These are phyloP conservation scores for Hirschioporus abietinus DNA, from an alignment of 768 basidiomycete species.

Conservation along the genomic window DNA sequence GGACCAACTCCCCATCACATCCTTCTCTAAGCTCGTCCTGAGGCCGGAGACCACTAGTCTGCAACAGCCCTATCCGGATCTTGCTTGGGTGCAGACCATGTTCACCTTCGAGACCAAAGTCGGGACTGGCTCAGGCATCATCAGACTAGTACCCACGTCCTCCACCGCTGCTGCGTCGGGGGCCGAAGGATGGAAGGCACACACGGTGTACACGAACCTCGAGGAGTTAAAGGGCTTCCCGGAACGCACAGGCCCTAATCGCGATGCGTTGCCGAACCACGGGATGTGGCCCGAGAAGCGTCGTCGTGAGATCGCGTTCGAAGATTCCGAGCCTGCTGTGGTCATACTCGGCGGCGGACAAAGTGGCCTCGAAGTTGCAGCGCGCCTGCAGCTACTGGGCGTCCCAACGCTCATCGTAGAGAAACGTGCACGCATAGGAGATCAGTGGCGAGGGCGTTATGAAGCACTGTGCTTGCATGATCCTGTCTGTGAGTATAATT, in stretches of 20 bases:
- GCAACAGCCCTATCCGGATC: constrained; percentile 40
- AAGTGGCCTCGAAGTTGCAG: constrained; percentile 32
- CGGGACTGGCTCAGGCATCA: constrained; percentile 47
- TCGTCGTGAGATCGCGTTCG: constrained; percentile 22
- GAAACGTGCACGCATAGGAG: constrained; percentile 20
- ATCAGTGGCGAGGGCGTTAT: constrained; percentile 24
- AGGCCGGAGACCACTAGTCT: constrained; percentile 23
- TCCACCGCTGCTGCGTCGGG: constrained; percentile 13
- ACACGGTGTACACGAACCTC: constrained; percentile 25
- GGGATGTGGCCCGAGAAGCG: constrained; percentile 26
- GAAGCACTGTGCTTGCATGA: constrained; percentile 27
- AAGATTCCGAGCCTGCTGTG: constrained; percentile 27
- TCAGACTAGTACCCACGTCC: constrained; percentile 36
- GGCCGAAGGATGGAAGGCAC: constrained; percentile 23
- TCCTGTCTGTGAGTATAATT: constrained; percentile 13
- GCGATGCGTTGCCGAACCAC: constrained; percentile 19
- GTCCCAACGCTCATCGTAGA: constrained; percentile 30
- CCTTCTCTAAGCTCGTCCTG: constrained; percentile 21
- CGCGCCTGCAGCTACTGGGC: constrained; percentile 28
- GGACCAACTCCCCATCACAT: constrained; percentile 26
- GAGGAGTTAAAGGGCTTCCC: constrained; percentile 23
- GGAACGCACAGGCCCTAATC: constrained; percentile 16
- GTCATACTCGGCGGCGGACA: constrained; percentile 27
- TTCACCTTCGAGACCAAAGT: constrained; percentile 49
- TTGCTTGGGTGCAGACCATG: constrained; percentile 51